Evolutionary conservation across 768 basidiomycete species (phyloP), one percentile per base, ranked within the genome.

Genomic region (Pleurotus citrinopileatus): DNA sequence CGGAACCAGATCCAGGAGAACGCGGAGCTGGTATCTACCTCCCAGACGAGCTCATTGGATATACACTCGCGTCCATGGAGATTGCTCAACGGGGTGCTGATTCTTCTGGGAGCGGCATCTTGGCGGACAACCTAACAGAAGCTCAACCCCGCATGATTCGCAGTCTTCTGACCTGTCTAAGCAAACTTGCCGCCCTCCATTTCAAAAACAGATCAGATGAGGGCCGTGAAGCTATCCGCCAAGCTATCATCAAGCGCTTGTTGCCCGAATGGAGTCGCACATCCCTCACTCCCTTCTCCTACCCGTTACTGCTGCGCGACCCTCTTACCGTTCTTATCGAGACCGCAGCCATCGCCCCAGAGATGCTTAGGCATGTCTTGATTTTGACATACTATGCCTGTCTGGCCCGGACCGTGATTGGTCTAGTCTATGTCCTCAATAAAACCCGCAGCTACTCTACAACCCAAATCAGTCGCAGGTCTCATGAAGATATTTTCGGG

Each of bases 181-280:
- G 77, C 20, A 83, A 80, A 56, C 71, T 94, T 20, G 82, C 83
- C 0, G 79, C 73, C 23, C 64, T 90, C 42, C 83, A 89, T 56
- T 87, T 93, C 70, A 84, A 82, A 61, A 79, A 76, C 28, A 71
- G 87, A 38, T 75, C 80, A 0, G 89, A 92, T 60, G 88, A 89
- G 59, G 89, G 89, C 3, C 77, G 82, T 36, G 87, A 90, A 54
- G 84, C 85, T 3, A 79, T 93, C 50, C 81, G 86, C 36, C 91
- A 91, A 57, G 89, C 89, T 0, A 87, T 97, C 61, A 86, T 96
- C 70, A 95, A 95, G 61, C 82, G 94, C 15, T 71, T 97, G 22
- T 65, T 96, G 28, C 93, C 94, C 0, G 94, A 96, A 68, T 95
- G 93, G 92, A 94, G 89, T 60, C 80, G 89, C 34, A 86, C 90